Percentiles rank a stretch among this genome's conserved stretches.
These are phyloP conservation scores for Gentiana macrophylla DNA, from an alignment of 257 asterid species.

Conservation along the genomic window DNA sequence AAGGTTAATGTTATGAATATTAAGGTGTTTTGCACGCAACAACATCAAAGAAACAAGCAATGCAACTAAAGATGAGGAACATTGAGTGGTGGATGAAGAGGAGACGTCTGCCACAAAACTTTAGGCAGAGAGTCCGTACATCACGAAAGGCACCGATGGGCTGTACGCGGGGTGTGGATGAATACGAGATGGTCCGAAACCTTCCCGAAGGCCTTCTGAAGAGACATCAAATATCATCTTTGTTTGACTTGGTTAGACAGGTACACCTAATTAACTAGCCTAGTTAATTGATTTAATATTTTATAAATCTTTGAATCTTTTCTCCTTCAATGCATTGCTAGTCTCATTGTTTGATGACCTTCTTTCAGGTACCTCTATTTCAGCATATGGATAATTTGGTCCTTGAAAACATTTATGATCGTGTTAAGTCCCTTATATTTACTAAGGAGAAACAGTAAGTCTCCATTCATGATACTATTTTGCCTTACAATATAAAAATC, in stretches of 20 bases:
- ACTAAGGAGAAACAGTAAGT: constrained; percentile 85
- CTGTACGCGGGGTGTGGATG: constrained; percentile 98
- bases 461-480: too few relatives aligned
- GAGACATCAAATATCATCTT: constrained; percentile 91
- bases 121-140: constrained; percentile 73
- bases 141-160: constrained; percentile 89
- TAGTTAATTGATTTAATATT: neutral
- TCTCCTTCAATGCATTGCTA: too few relatives aligned
- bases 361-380: constrained; percentile 72
- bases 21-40: constrained; percentile 92
- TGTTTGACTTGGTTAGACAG: constrained; percentile 92
- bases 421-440: constrained; percentile 84
- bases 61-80: constrained; percentile 93
- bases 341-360: neutral
- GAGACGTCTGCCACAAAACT: constrained; percentile 49
- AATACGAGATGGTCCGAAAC: constrained; percentile 75
- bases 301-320: neutral
- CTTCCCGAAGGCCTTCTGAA: constrained; percentile 86
- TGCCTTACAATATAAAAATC: too few relatives aligned
- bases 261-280: too few relatives aligned
- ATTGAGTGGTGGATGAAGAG: constrained; percentile 99
- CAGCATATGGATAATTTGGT: constrained; percentile 95
- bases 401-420: constrained; percentile 84
- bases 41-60: constrained; percentile 92
- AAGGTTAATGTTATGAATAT: too few relatives aligned